Conservation (phyloP, 2,329 filamentous ascomycete species). For the Penicillium sp. region DNA sequence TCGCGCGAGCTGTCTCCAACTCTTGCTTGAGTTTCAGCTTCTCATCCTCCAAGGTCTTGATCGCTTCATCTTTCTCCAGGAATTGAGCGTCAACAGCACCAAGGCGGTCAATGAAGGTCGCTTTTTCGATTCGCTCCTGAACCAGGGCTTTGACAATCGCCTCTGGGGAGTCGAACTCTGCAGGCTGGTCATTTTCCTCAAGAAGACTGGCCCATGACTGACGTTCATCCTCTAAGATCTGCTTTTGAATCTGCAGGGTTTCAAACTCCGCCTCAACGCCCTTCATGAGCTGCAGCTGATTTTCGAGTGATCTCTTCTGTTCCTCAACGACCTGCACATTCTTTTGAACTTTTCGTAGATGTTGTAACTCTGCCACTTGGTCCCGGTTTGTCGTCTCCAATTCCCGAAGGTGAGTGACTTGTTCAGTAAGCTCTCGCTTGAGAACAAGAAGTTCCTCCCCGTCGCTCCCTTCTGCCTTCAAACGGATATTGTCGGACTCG, state of each 20-base stretch:
- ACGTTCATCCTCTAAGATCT: conserved; percentile 85
- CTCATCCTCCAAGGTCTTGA: conserved; percentile 71
- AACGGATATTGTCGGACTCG: conserved; percentile 77
- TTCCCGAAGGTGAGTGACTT: conserved; percentile 84
- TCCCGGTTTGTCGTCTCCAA: conserved; percentile 80
- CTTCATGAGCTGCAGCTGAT: conserved; percentile 73
- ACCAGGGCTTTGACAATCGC: conserved; percentile 81
- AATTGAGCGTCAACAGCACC: conserved; percentile 79
- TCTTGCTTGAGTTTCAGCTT: conserved; percentile 65
- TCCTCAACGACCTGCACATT: conserved; percentile 94
- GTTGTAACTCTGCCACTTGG: conserved; percentile 75
- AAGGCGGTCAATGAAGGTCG: conserved; percentile 76
- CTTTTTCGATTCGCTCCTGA: conserved; percentile 75
- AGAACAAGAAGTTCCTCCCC: conserved; percentile 82
- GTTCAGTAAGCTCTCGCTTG: conserved; percentile 83
- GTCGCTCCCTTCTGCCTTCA: conserved; percentile 86
- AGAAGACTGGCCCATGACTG: conserved; percentile 85
- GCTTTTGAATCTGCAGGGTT: conserved; percentile 78
- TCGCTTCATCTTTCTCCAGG: conserved; percentile 71
- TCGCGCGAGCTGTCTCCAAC: conserved; percentile 66
- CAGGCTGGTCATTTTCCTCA: conserved; percentile 63
- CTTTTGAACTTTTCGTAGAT: conserved; percentile 76
- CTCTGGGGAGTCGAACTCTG: conserved; percentile 85
- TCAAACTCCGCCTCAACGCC: conserved; percentile 72
- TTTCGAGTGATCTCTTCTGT: conserved; percentile 82